Evolutionary conservation across 2,329 filamentous ascomycete species (phyloP).

Genomic region (Dactylellina cionopaga): DNA sequence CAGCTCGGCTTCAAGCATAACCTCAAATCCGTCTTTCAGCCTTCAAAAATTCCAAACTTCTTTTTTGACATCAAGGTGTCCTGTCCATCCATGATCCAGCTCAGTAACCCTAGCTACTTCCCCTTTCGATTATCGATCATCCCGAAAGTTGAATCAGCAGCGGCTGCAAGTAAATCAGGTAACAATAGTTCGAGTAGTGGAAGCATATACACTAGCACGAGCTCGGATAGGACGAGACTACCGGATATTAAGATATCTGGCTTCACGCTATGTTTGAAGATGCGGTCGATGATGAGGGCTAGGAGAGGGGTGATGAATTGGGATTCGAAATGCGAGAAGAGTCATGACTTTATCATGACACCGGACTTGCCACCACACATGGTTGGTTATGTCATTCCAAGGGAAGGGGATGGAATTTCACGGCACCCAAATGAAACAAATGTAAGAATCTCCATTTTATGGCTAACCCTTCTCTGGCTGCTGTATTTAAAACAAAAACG

Average conservation of each 20-base stretch:
- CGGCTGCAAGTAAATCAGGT: neutral
- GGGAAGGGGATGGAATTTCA: slow-evolving; percentile 6
- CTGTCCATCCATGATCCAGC: slow-evolving; percentile 22
- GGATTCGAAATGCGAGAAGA: slow-evolving; percentile 8
- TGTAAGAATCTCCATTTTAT: slow-evolving; percentile 2
- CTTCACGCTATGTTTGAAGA: slow-evolving; percentile 26
- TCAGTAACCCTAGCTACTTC: slow-evolving; percentile 25
- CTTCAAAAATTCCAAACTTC: slow-evolving; percentile 35
- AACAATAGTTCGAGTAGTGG: slow-evolving; percentile 7
- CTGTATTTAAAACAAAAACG: too few relatives aligned
- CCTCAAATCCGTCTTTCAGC: slow-evolving; percentile 31
- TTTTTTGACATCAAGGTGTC: slow-evolving; percentile 32
- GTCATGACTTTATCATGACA: slow-evolving; percentile 31
- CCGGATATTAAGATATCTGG: slow-evolving; percentile 34
- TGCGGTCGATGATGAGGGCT: slow-evolving; percentile 38
- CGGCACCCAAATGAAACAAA: slow-evolving; percentile 38
- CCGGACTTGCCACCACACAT: slow-evolving; percentile 31
- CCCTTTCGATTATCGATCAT: slow-evolving; percentile 37
- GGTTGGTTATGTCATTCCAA: slow-evolving; percentile 42
- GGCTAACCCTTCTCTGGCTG: too few relatives aligned
- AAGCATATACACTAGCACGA: too few relatives aligned
- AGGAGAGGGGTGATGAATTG: slow-evolving; percentile 20
- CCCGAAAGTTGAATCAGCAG: slow-evolving; percentile 1
- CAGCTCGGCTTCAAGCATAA: slow-evolving; percentile 25
- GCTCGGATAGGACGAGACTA: neutral